Base-by-base conservation (phyloP, 1,284 basidiomycete genomes). In the Schizopora paradoxa region DNA sequence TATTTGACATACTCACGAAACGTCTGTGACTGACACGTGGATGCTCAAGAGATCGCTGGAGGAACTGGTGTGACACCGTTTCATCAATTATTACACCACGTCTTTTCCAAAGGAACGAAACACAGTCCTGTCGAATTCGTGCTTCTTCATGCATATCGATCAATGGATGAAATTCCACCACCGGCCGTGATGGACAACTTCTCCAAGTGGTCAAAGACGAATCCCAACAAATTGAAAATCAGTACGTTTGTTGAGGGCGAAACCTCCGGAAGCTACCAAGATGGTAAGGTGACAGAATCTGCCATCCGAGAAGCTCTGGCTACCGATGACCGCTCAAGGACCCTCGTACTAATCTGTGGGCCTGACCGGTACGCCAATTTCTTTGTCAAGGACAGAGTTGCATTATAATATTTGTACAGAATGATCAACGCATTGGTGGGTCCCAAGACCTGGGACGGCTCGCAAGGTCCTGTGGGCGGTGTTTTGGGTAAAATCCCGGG, bases 51-150 rank as follows among this genome's bases (percentile, higher is more conserved):
- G 87, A 79, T 91, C 43, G 89, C 85, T 33, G 87, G 87, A 31
- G 87, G 87, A 23, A 91, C 88, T 3, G 87, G 88, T 21, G 79
- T 91, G 39, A 82, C 87, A 10, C 87, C 87, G 5, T 88, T 89
- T 56, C 78, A 77, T 57, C 87, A 91, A 58, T 66, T 87, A 22
- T 52, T 69, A 21, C 59, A 69, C 53, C 49, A 56, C 1, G 19
- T 51, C 48, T 73, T 74, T 57, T 73, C 71, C 58, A 61, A 59
- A 23, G 53, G 69, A 31, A 75, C 82, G 35, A 75, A 73, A 2
- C n/a, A n/a, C n/a, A n/a, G n/a, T n/a, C n/a, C n/a, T n/a, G n/a
- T n/a, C n/a, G n/a, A n/a, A n/a, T 84, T 86, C 56, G 86, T 78
- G 0, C 61, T 91, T 4, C 65, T 91, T 22, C 87, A 91, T 53